A percentile compares a stretch with the other conserved stretches of the same genome.
Conservation (phyloP, 1,139 yeast species). For the Taiozyma onychis region DNA sequence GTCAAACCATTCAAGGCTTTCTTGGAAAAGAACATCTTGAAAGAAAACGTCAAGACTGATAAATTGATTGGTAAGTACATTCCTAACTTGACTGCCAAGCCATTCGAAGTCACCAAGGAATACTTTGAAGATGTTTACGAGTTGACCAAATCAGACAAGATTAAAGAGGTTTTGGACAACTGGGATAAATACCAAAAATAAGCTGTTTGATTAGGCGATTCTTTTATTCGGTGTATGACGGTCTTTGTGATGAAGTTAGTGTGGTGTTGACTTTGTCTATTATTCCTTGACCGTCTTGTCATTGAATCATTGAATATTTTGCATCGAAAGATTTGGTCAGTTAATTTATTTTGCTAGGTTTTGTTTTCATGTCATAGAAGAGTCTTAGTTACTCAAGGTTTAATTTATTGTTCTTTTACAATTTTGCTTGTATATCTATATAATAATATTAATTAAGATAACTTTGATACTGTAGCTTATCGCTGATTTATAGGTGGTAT, state of each 20-base stretch:
- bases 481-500: too few relatives aligned
- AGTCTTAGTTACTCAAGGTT: background rate
- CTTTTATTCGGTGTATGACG: background rate
- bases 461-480: background rate
- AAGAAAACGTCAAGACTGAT: slow-evolving; percentile 91
- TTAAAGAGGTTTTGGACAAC: slow-evolving; percentile 83
- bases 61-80: slow-evolving; percentile 91
- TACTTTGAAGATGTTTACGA: slow-evolving; percentile 94
- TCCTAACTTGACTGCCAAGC: slow-evolving; percentile 98
- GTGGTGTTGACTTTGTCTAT: slow-evolving; percentile 17
- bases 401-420: background rate
- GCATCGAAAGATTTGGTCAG: background rate
- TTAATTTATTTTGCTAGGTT: background rate
- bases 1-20: slow-evolving; percentile 98
- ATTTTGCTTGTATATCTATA: background rate
- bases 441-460: background rate
- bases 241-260: slow-evolving; percentile 9
- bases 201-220: background rate
- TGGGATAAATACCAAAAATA: slow-evolving; percentile 71
- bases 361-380: background rate
- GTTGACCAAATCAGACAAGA: slow-evolving; percentile 86
- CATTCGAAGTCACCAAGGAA: slow-evolving; percentile 92
- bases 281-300: background rate
- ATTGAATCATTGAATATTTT: background rate
- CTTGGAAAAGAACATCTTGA: slow-evolving; percentile 91